These are phyloP conservation scores for Rutstroemia sp. DNA, from an alignment of 2,329 filamentous ascomycete genomes.

Conservation along the genomic window DNA sequence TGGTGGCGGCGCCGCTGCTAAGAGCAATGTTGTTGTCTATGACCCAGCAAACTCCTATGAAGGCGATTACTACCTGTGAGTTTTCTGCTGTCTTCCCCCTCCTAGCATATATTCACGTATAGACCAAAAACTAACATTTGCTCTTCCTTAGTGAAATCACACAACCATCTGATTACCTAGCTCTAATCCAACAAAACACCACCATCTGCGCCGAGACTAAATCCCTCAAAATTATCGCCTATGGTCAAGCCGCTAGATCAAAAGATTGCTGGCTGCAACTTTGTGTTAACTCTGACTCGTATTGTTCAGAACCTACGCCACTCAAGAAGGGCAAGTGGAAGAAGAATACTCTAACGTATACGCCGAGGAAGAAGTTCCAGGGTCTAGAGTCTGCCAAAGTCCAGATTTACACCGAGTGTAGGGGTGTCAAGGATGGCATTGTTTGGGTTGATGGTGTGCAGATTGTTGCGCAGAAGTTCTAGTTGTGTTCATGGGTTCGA, in stretches of 20 bases:
- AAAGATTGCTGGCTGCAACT: slow-evolving; percentile 5
- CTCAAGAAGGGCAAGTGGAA: slow-evolving; percentile 8
- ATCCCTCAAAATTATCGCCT: background rate
- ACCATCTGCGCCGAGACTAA: slow-evolving; percentile 1
- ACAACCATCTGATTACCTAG: background rate
- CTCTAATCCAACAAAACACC: slow-evolving; percentile 1
- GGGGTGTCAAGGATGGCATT: background rate
- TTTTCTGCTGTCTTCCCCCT: background rate
- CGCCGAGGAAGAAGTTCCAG: background rate
- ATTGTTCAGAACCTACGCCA: background rate
- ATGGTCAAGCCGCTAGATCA: slow-evolving; percentile 1
- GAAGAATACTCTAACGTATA: slow-evolving; percentile 3
- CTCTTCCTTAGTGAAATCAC: background rate
- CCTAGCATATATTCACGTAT: background rate
- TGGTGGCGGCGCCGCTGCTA: background rate
- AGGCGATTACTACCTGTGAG: slow-evolving; percentile 2
- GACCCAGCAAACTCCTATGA: background rate
- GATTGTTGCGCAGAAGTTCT: background rate
- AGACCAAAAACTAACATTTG: background rate
- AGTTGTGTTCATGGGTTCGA: no score
- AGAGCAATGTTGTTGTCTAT: slow-evolving; percentile 2
- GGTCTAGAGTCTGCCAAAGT: background rate
- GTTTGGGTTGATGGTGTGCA: slow-evolving; percentile 2
- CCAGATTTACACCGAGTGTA: slow-evolving; percentile 1
- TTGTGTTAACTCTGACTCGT: slow-evolving; percentile 3